phyloP scores from a whole-genome alignment of 306 rosid species.

The Betula pendula region DNA sequence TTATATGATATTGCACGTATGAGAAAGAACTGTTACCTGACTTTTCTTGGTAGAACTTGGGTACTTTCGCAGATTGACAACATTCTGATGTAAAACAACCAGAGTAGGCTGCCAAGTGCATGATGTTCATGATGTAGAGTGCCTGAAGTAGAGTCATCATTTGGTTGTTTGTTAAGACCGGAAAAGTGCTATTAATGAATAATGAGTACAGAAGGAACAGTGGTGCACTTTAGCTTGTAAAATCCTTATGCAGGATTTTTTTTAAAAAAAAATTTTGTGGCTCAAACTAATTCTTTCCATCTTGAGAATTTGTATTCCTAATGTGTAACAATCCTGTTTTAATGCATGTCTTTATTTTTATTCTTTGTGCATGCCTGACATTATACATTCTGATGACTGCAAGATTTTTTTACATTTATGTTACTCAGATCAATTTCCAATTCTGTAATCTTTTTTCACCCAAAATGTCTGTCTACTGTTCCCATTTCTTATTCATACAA shows the following conservation, averaged over 20 bases:
- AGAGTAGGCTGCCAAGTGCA: neutral
- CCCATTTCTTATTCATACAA: slow-evolving; percentile 25
- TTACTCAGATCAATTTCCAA: neutral
- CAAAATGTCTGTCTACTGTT: slow-evolving; percentile 13
- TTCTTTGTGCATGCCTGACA: neutral
- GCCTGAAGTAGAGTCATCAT: neutral
- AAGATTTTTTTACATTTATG: slow-evolving; percentile 12
- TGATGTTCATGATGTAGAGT: too few relatives aligned
- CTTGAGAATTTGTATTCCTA: neutral
- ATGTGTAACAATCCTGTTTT: neutral
- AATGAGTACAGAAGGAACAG: too few relatives aligned
- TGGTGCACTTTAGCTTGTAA: neutral
- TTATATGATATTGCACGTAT: neutral
- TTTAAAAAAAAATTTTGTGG: too few relatives aligned
- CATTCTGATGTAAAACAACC: neutral
- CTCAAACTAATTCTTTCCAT: too few relatives aligned
- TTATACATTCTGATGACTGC: neutral
- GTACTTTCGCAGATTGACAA: neutral
- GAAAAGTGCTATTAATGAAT: neutral
- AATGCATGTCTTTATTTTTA: neutral
- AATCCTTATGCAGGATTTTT: neutral
- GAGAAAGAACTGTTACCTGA: neutral
- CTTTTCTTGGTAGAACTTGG: neutral
- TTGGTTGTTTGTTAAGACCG: neutral
- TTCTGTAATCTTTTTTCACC: slow-evolving; percentile 12